Evolutionary conservation across 2,329 filamentous ascomycete genomes (phyloP).

Genomic region (Aspergillus fumigatus): DNA sequence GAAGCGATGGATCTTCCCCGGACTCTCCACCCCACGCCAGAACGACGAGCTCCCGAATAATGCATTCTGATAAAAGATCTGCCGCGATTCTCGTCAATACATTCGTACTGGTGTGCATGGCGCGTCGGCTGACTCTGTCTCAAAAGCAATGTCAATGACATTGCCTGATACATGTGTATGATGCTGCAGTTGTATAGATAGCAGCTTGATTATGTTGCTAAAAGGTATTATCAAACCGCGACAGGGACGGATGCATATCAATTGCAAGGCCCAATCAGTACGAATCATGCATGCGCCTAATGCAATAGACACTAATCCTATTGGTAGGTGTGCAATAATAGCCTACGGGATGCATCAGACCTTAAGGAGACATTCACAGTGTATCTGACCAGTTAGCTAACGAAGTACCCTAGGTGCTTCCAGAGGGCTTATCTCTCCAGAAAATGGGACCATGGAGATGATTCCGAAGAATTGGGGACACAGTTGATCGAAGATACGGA

Average conservation of each 20-base stretch:
- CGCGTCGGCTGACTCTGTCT: background rate
- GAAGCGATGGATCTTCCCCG: background rate
- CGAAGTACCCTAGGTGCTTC: background rate
- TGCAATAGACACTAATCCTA: constrained; percentile 3
- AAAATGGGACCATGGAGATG: background rate
- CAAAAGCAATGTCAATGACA: background rate
- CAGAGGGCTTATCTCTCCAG: background rate
- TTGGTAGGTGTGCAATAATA: constrained; percentile 8
- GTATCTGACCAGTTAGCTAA: background rate
- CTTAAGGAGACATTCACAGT: background rate
- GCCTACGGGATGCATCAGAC: constrained; percentile 1
- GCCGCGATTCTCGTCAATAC: background rate
- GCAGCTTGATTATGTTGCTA: constrained; percentile 18
- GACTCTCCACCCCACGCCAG: background rate
- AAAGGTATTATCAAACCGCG: constrained; percentile 22
- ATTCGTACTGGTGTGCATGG: background rate
- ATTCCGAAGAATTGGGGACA: background rate
- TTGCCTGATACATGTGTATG: constrained; percentile 2
- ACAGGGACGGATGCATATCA: constrained; percentile 23
- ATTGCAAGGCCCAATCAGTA: constrained; percentile 19
- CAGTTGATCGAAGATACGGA: background rate
- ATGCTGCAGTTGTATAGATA: constrained; percentile 12
- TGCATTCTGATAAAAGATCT: background rate
- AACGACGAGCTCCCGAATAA: background rate
- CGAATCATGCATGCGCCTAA: constrained; percentile 13